Conservation (phyloP, 2,329 filamentous ascomycete genomes). For the Apiospora pterosperma region DNA sequence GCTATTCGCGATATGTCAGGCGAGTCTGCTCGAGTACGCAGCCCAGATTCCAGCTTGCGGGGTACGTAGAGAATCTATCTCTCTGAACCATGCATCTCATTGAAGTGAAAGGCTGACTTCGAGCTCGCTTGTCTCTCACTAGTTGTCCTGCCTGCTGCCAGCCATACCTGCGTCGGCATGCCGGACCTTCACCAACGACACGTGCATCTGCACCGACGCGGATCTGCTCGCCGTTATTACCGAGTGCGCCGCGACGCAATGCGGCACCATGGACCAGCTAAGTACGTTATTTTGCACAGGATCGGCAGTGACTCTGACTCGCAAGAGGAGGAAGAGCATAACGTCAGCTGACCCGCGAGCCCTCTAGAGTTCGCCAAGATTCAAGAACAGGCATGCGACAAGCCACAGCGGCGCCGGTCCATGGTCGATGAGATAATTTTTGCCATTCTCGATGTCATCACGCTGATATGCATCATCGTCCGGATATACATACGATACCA, state of each 20-base stretch:
- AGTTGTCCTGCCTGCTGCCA: constrained; percentile 6
- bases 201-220: constrained; percentile 19
- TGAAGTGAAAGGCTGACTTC: background rate
- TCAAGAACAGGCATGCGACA: constrained; percentile 7
- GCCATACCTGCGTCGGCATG: constrained; percentile 8
- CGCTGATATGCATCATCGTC: constrained; percentile 3
- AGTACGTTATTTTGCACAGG: background rate
- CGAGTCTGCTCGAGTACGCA: background rate
- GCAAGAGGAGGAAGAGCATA: background rate
- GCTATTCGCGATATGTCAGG: background rate
- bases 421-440: constrained; percentile 7
- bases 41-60: background rate
- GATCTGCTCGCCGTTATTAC: background rate
- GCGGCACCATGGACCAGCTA: constrained; percentile 5
- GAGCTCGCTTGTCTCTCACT: background rate
- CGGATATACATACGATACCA: constrained; percentile 6
- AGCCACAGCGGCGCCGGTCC: constrained; percentile 1
- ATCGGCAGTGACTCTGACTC: too few species aligned
- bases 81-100: background rate
- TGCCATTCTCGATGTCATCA: background rate
- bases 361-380: constrained; percentile 4
- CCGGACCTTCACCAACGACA: constrained; percentile 9
- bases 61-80: background rate
- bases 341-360: background rate
- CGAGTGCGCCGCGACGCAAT: constrained; percentile 30